phyloP scores from a whole-genome alignment of 345 rosid species.

The Anastatica hierochuntica region DNA sequence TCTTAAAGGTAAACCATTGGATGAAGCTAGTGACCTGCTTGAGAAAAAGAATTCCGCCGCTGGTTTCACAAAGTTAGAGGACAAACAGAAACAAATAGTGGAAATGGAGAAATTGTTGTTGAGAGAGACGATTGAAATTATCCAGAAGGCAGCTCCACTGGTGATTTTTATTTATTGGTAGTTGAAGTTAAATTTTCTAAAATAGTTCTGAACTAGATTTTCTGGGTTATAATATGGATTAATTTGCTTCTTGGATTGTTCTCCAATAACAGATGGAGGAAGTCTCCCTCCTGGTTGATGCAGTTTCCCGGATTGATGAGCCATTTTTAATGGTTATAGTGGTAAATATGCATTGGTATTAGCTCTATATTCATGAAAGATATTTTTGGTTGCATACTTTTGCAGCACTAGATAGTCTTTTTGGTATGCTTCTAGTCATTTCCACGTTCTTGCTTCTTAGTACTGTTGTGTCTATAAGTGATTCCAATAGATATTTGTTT shows the following conservation, averaged over 20 bases:
- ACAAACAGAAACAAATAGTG: conserved; percentile 54
- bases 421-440: conserved; percentile 3
- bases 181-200: conserved; percentile 28
- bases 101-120: conserved; percentile 60
- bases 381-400: conserved; percentile 25
- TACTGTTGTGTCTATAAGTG: not conserved
- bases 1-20: conserved; percentile 13
- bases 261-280: conserved; percentile 72
- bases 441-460: conserved; percentile 12
- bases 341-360: conserved; percentile 96
- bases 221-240: conserved; percentile 17
- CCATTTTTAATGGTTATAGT: conserved; percentile 95
- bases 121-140: conserved; percentile 47
- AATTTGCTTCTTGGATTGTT: conserved; percentile 30
- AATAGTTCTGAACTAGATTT: conserved; percentile 17
- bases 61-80: conserved; percentile 60
- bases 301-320: conserved; percentile 82
- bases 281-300: conserved; percentile 82
- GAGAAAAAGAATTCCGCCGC: conserved; percentile 27
- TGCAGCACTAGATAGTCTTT: conserved; percentile 18
- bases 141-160: conserved; percentile 87
- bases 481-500: not conserved
- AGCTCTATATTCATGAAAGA: conserved; percentile 66
- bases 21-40: conserved; percentile 19
- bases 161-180: conserved; percentile 64